Base-by-base conservation (phyloP, 1,284 basidiomycete species). In the Albatrellus sp. region DNA sequence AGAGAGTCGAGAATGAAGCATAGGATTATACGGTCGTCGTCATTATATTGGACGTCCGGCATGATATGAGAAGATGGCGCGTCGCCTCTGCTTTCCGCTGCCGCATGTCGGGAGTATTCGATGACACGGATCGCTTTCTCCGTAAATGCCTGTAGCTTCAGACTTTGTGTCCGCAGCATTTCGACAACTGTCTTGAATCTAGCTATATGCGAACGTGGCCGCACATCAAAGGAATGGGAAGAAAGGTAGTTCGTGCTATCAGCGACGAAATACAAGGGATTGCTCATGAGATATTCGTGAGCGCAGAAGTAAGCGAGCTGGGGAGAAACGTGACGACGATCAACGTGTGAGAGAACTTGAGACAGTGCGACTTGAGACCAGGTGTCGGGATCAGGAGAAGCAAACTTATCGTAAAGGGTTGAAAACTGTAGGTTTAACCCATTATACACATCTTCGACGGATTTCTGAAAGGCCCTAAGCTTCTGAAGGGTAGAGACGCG, bases 231-330 rank as follows among this genome's bases (percentile, higher is more conserved):
- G 0, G 56, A 64, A 42, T 80, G 77, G 3, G 66, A 68, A 11
- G 64, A 54, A 36, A 76, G 66, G 60, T 88, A 87, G 32, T 67
- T 62, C 29, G 64, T 59, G 17, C 66, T 60, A 43, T 78, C 70
- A 0, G 80, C 76, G 16, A 85, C 57, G 52, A 88, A 98, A 40
- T 80, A 63, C 14, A 72, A 55, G 1, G 77, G 59, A 11, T 74
- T 64, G 8, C 66, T 60, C 77, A 94, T 84, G 50, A 97, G 63
- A 48, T 80, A 72, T 46, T 72, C 72, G 61, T 96, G 90, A 0
- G 82, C 69, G 0, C 84, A 88, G 49, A 87, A 75, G 8, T 72
- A 55, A 33, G 63, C 60, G 42, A 69, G 52, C 39, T 66, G 54
- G 13, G 60, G 46, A 28, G 20, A 30, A 14, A 31, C 5, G 34